Base-by-base conservation (phyloP, 306 rosid species). In the Hippophae tibetana region DNA sequence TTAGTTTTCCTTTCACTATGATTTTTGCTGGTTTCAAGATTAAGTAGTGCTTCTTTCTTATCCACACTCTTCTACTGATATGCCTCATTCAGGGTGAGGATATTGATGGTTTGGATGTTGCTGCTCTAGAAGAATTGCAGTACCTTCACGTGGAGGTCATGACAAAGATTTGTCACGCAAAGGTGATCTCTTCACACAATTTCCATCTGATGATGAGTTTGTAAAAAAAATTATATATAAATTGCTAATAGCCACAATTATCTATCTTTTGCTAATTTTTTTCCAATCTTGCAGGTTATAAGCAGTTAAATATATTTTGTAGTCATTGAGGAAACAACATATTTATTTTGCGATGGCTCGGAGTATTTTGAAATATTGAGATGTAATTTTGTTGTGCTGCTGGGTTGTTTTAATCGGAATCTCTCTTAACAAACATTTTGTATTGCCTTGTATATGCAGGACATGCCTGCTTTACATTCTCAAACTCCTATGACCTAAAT, bases 111-210 rank as follows among this genome's bases (percentile, higher is more conserved):
- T 65, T 86, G 78, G 85, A 83, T 62, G 62, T 74, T 47, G 48
- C 60, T 62, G 64, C 86, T 70, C 87, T 86, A 69, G 95, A 80
- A 72, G 85, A 83, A 70, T 78, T 86, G 56, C 95, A 83, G 73
- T 80, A 78, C 73, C 81, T 86, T 72, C 89, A 86, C 54, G 82
- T 86, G 54, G 86, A 79, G 57, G 89, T 89, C 56, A 79, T 85
- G 67, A 82, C 93, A 46, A 85, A 77, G 72, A 85, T 86, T 67
- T 78, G 83, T 74, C 89, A 74, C 3, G 85, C 81, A 46, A 86
- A 86, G 87, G 94, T 86, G 62, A 75, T 65, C 64, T 47, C 65
- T 55, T n/a, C 45, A 55, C 10, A 2, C 56, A 10, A 14, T 57
- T 64, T 46, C 13, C 46, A 49, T 51, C 60, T 41, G 47, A 25